phyloP scores from a whole-genome alignment of 495 filamentous ascomycete species.

The Cercophora newfieldiana region DNA sequence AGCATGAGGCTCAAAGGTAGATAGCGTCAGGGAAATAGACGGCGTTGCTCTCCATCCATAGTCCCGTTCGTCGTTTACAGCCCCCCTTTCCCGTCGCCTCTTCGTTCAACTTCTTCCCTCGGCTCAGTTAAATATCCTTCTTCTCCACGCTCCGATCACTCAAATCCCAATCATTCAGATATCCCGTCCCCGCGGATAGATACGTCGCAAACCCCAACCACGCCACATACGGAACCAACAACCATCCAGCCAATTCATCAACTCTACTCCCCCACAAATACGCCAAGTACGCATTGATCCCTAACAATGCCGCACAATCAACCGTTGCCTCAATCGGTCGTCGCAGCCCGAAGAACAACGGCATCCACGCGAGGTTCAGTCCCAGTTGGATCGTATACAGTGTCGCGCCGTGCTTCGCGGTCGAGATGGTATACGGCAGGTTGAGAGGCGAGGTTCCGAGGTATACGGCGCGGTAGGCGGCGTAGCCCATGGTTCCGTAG shows the following conservation, averaged over 20 bases:
- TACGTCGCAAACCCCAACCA: constrained; percentile 89
- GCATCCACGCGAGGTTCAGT: constrained; percentile 89
- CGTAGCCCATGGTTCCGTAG: constrained; percentile 88
- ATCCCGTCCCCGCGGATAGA: constrained; percentile 67
- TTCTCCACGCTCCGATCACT: constrained; percentile 10
- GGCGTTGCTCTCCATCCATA: too few species aligned
- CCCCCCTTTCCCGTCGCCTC: not conserved
- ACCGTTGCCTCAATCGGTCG: constrained; percentile 70
- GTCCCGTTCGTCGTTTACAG: too few species aligned
- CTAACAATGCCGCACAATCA: constrained; percentile 72
- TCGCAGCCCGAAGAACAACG: constrained; percentile 78
- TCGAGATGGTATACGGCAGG: constrained; percentile 25
- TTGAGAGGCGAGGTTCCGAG: constrained; percentile 51
- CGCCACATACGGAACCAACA: constrained; percentile 72
- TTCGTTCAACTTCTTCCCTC: constrained; percentile 9
- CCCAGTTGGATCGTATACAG: constrained; percentile 83
- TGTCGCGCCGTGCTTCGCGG: constrained; percentile 60
- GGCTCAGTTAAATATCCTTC: not conserved
- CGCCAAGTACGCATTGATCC: constrained; percentile 66
- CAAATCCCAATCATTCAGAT: constrained; percentile 73
- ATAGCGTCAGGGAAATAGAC: too few species aligned
- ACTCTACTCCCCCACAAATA: constrained; percentile 68
- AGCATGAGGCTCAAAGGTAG: too few species aligned
- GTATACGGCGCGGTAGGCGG: constrained; percentile 66
- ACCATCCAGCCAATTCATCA: constrained; percentile 69